These are phyloP conservation scores for Claviceps spartinae DNA, from an alignment of 2,329 filamentous ascomycete genomes.

Conservation along the genomic window DNA sequence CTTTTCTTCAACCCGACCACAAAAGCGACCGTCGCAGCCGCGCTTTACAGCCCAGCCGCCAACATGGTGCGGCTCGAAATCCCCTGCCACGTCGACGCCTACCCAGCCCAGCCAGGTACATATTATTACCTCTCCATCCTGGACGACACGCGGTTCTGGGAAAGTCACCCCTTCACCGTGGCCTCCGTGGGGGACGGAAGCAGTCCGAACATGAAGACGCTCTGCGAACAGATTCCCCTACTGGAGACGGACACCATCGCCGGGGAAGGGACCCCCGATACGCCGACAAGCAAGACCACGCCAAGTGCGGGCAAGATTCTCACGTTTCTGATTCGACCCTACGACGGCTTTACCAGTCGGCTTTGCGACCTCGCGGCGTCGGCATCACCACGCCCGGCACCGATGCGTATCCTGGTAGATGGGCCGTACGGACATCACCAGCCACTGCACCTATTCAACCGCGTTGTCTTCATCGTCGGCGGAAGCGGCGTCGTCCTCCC, in stretches of 20 bases:
- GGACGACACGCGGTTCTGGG: constrained; percentile 27
- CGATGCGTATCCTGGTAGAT: constrained; percentile 26
- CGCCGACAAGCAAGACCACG: neutral
- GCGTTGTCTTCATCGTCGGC: constrained; percentile 29
- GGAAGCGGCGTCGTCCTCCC: constrained; percentile 32
- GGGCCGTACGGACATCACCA: constrained; percentile 31
- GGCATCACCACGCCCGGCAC: constrained; percentile 12
- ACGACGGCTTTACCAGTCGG: constrained; percentile 29
- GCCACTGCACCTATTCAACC: constrained; percentile 23
- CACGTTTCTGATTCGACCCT: constrained; percentile 32
- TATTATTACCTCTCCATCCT: constrained; percentile 33
- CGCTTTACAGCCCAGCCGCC: constrained; percentile 21
- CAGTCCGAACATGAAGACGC: constrained; percentile 6
- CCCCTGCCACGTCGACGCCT: constrained; percentile 20
- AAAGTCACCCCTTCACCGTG: constrained; percentile 37
- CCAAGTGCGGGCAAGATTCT: constrained; percentile 11
- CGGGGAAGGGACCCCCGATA: neutral
- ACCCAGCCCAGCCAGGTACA: constrained; percentile 25
- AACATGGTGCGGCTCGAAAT: constrained; percentile 29
- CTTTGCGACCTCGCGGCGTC: constrained; percentile 19
- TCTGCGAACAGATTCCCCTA: constrained; percentile 20
- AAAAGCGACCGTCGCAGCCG: constrained; percentile 22
- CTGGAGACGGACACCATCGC: constrained; percentile 11
- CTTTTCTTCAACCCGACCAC: constrained; percentile 25
- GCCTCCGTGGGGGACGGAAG: constrained; percentile 16